Conservation (phyloP, 169 alveolate species). For the Plasmodium coatneyi region DNA sequence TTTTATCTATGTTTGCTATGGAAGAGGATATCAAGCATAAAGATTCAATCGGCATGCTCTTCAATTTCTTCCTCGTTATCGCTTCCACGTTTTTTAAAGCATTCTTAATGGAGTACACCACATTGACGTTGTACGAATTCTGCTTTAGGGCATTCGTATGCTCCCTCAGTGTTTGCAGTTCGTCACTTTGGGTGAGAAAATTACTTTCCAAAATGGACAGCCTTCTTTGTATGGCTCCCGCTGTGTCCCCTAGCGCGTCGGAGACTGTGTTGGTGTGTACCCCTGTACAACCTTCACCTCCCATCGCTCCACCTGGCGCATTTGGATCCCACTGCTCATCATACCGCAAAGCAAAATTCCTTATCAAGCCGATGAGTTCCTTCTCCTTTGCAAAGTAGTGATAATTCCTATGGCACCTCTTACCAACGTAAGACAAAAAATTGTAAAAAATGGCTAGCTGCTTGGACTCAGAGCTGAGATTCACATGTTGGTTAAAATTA, state of each 20-base stretch:
- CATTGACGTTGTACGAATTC: conserved; percentile 32
- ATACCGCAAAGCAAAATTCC: not conserved
- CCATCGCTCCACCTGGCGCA: not conserved
- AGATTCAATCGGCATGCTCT: conserved; percentile 49
- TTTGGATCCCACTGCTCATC: conserved; percentile 11
- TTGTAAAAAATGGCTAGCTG: conserved; percentile 43
- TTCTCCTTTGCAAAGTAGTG: conserved; percentile 13
- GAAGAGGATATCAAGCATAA: conserved; percentile 65
- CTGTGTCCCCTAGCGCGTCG: not conserved
- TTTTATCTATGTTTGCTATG: conserved; percentile 37
- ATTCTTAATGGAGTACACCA: conserved; percentile 50
- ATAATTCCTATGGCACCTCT: conserved; percentile 24
- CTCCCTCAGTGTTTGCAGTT: conserved; percentile 46
- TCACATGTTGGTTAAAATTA: conserved; percentile 42
- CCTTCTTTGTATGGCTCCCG: not conserved
- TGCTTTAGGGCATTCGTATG: conserved; percentile 16
- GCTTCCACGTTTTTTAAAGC: conserved; percentile 43
- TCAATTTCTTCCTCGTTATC: conserved; percentile 45
- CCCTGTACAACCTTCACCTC: not conserved
- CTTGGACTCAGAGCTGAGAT: conserved; percentile 11
- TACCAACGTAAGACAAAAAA: conserved; percentile 56
- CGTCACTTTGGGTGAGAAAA: conserved; percentile 2
- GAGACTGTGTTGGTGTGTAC: not conserved
- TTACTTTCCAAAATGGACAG: conserved; percentile 17
- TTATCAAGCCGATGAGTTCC: conserved; percentile 18